Percentiles rank a stretch among this genome's conserved stretches.
Evolutionary conservation across 176 grass and related monocot genomes (phyloP).

Genomic region (Musa troglodytarum): DNA sequence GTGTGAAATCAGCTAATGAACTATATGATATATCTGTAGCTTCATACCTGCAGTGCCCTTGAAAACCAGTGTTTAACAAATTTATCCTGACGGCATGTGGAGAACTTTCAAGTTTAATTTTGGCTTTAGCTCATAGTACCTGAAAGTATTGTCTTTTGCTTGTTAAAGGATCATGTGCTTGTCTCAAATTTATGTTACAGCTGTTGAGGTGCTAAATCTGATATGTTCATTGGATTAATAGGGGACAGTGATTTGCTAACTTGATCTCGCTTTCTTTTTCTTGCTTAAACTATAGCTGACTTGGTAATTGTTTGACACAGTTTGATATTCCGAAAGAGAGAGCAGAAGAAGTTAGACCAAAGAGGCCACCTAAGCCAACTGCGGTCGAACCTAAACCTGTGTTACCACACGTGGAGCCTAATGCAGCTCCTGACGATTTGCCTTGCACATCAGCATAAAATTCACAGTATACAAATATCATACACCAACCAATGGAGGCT

Average conservation of each 20-base stretch:
- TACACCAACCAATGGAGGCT: background rate
- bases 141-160: background rate
- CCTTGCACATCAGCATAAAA: conserved; percentile 15
- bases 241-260: background rate
- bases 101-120: background rate
- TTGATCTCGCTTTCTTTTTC: background rate
- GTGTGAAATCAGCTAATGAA: background rate
- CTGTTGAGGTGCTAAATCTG: background rate
- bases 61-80: background rate
- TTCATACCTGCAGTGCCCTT: no score
- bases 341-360: conserved; percentile 5
- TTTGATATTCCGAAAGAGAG: conserved; percentile 7
- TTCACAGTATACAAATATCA: background rate
- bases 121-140: background rate
- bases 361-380: conserved; percentile 10
- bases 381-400: conserved; percentile 6
- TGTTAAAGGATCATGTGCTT: no score
- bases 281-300: background rate
- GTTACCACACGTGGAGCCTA: background rate
- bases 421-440: background rate
- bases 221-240: background rate
- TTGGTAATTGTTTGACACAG: conserved; percentile 1
- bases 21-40: background rate
- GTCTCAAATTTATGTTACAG: no score
- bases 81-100: no score